These are phyloP conservation scores for Luzula sylvatica DNA, from an alignment of 176 grass and related monocot species.

Conservation along the genomic window DNA sequence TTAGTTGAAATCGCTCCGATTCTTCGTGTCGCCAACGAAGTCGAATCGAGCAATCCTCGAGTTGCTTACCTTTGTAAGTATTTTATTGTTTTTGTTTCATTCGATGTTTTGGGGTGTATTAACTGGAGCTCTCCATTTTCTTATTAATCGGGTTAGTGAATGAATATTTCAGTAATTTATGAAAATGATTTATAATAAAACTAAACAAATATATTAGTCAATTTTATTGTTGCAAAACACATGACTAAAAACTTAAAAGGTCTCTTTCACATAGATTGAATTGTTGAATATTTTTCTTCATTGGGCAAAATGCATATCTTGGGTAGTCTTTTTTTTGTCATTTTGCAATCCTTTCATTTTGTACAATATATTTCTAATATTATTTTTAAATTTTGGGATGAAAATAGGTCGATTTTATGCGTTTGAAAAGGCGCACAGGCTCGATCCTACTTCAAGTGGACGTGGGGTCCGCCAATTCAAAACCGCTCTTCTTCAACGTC, in stretches of 20 bases:
- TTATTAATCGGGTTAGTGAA: no score
- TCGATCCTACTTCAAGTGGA: conserved; percentile 67
- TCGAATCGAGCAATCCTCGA: conserved; percentile 45
- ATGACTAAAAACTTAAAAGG: no score
- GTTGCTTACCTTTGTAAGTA: conserved; percentile 76
- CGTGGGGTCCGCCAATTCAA: conserved; percentile 89
- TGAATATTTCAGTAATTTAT: no score
- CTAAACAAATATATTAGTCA: no score
- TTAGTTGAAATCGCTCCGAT: conserved; percentile 74
- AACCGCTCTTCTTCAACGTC: conserved; percentile 65
- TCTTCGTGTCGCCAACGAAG: conserved; percentile 80
- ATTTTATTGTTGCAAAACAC: no score
- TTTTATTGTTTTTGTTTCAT: neutral
- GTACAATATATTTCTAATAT: neutral
- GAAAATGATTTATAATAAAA: no score
- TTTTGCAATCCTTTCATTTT: neutral
- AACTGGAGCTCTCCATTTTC: no score
- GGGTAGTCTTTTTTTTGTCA: no score
- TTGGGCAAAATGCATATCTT: no score
- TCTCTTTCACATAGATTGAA: no score
- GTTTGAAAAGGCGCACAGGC: conserved; percentile 78
- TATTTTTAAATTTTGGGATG: neutral
- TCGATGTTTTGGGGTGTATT: neutral
- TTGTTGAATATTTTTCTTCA: no score
- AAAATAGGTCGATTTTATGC: conserved; percentile 79